phyloP scores from a whole-genome alignment of 305 asterid genomes.

The Fraxinus sp. region DNA sequence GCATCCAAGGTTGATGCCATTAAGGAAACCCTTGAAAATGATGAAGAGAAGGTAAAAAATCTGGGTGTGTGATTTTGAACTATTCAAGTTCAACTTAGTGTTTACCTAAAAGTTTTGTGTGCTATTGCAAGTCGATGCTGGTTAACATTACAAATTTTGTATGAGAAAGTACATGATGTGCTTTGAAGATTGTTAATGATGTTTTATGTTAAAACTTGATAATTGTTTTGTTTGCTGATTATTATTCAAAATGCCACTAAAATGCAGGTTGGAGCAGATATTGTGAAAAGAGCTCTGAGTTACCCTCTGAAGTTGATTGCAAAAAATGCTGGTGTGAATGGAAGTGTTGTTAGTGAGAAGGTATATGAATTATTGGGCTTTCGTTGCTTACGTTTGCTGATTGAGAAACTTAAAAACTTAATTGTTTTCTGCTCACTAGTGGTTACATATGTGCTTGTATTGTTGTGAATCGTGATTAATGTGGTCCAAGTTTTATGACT shows the following conservation, averaged over 20 bases:
- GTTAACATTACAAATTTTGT: background rate
- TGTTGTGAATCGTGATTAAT: background rate
- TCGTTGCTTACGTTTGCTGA: background rate
- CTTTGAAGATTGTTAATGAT: background rate
- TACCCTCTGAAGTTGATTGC: conserved; percentile 95
- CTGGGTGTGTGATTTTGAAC: background rate
- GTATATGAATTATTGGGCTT: conserved; percentile 29
- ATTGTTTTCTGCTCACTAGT: background rate
- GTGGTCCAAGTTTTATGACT: background rate
- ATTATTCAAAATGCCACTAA: background rate
- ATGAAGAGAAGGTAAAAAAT: conserved; percentile 72
- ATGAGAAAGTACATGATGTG: background rate
- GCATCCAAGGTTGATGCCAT: conserved; percentile 84
- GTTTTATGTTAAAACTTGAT: background rate
- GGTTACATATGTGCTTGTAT: background rate
- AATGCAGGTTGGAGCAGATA: conserved; percentile 91
- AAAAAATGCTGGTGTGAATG: conserved; percentile 93
- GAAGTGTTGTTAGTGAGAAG: conserved; percentile 97
- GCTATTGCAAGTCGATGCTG: background rate
- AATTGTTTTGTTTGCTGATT: conserved; percentile 1
- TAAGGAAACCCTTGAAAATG: conserved; percentile 73
- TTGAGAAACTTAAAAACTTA: background rate
- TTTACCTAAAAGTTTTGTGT: background rate
- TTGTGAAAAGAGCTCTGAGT: conserved; percentile 89
- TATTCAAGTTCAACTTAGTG: background rate